Percentiles rank a stretch among this genome's conserved stretches.
These are phyloP conservation scores for Chaetomidium leptoderma DNA, from an alignment of 495 filamentous ascomycete species.

Conservation along the genomic window DNA sequence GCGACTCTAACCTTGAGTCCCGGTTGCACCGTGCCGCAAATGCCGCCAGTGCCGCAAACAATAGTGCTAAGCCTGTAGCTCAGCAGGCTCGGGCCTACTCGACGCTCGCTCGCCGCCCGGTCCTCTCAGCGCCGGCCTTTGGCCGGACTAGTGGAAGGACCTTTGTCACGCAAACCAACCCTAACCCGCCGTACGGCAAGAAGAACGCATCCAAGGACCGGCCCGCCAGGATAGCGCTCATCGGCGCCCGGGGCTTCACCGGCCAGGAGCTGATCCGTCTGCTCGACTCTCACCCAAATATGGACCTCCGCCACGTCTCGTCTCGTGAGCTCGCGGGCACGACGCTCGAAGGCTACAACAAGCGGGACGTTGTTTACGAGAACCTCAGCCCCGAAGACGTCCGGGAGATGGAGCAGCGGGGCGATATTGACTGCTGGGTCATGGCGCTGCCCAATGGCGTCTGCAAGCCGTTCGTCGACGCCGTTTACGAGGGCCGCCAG, in stretches of 20 bases:
- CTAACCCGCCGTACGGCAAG: conserved; percentile 93
- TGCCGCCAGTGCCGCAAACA: too few relatives aligned
- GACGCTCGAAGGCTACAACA: conserved; percentile 85
- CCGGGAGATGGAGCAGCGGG: conserved; percentile 79
- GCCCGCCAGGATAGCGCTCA: conserved; percentile 81
- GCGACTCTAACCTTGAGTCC: conserved; percentile 83
- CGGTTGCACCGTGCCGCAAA: conserved; percentile 74
- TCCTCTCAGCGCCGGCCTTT: conserved; percentile 19
- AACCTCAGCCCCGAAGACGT: conserved; percentile 88
- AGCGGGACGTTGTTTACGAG: conserved; percentile 91
- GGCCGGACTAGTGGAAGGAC: conserved; percentile 39
- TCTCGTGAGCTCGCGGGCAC: conserved; percentile 90
- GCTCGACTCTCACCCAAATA: conserved; percentile 85
- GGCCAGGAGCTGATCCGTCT: conserved; percentile 89
- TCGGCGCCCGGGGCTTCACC: conserved; percentile 94
- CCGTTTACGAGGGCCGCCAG: conserved; percentile 67
- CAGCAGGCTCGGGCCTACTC: conserved; percentile 67
- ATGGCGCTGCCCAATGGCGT: conserved; percentile 98
- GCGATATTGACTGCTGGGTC: conserved; percentile 97
- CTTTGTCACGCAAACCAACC: conserved; percentile 78
- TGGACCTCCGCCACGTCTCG: conserved; percentile 90
- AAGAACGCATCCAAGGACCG: conserved; percentile 81
- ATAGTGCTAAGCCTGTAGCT: conserved; percentile 39
- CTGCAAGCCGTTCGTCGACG: conserved; percentile 93
- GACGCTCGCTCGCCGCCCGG: conserved; percentile 45